A percentile compares a stretch with the other conserved stretches of the same genome.
These are phyloP conservation scores for Backusella luteola DNA, from an alignment of 192 early-diverging fungal genomes.

Conservation along the genomic window DNA sequence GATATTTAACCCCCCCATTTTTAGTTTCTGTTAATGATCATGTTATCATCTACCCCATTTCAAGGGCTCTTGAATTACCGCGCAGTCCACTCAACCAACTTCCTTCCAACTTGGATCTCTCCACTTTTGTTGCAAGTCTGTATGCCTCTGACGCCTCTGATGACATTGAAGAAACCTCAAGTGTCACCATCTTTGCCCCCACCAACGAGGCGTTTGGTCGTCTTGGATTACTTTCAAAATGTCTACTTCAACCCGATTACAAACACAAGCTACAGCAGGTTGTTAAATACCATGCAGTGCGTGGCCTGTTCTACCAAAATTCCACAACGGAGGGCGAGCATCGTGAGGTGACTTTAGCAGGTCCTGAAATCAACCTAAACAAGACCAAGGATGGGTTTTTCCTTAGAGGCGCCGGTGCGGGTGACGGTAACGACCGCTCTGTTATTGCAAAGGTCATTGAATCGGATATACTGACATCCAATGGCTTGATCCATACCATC, in stretches of 20 bases:
- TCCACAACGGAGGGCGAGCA: constrained; percentile 36
- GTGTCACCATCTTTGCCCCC: constrained; percentile 68
- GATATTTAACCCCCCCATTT: not conserved
- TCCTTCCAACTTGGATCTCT: constrained; percentile 47
- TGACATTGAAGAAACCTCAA: constrained; percentile 44
- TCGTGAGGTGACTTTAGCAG: constrained; percentile 36
- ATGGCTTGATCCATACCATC: constrained; percentile 49
- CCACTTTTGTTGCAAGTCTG: constrained; percentile 53
- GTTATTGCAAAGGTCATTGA: constrained; percentile 26
- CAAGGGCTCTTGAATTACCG: constrained; percentile 52
- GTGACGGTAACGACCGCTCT: constrained; percentile 19
- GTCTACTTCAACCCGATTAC: constrained; percentile 29
- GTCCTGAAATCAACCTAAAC: constrained; percentile 40
- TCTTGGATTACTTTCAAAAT: constrained; percentile 59
- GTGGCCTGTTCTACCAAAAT: constrained; percentile 39
- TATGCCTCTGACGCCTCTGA: constrained; percentile 45
- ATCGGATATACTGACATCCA: constrained; percentile 38
- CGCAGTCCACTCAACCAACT: constrained; percentile 43
- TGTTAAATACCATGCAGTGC: constrained; percentile 53
- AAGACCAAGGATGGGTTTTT: constrained; percentile 30
- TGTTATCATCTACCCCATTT: constrained; percentile 59
- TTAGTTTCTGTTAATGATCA: constrained; percentile 57
- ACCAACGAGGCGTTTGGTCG: constrained; percentile 55
- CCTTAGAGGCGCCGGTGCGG: constrained; percentile 21
- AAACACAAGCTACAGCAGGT: constrained; percentile 44